Percentiles rank a stretch among this genome's conserved stretches.
phyloP scores from a whole-genome alignment of 805 yeast species.

The Metschnikowia arizonensis region DNA sequence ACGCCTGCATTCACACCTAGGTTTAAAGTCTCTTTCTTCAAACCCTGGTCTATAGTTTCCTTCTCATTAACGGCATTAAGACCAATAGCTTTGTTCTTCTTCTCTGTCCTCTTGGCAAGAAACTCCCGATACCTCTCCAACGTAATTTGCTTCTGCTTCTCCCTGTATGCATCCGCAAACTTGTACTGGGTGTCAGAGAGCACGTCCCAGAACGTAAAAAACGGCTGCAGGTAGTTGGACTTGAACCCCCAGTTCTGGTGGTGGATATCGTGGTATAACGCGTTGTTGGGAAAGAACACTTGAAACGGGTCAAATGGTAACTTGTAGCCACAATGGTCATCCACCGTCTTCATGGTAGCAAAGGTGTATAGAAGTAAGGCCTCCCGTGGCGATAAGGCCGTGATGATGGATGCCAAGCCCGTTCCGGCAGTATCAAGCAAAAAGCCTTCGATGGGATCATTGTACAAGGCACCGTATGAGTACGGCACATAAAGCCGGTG shows the following conservation, averaged over 20 bases:
- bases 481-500: constrained; percentile 93
- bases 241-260: constrained; percentile 96
- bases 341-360: constrained; percentile 94
- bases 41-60: neutral
- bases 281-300: constrained; percentile 85
- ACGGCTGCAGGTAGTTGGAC: constrained; percentile 92
- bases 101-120: constrained; percentile 22
- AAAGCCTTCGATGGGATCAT: constrained; percentile 92
- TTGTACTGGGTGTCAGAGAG: constrained; percentile 67
- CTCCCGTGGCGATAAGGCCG: constrained; percentile 73
- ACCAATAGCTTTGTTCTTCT: constrained; percentile 4
- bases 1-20: no score
- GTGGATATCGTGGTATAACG: constrained; percentile 95
- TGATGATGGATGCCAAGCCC: constrained; percentile 67
- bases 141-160: constrained; percentile 62
- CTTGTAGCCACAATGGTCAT: constrained; percentile 97
- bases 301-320: constrained; percentile 92
- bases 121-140: constrained; percentile 63
- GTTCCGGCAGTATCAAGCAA: constrained; percentile 89
- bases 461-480: constrained; percentile 94
- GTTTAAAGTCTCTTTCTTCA: no score
- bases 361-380: constrained; percentile 69
- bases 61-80: constrained; percentile 1
- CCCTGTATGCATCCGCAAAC: constrained; percentile 55
- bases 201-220: constrained; percentile 90